Evolutionary conservation across 495 filamentous ascomycete species (phyloP).

Genomic region (Penicillium coprophilum): DNA sequence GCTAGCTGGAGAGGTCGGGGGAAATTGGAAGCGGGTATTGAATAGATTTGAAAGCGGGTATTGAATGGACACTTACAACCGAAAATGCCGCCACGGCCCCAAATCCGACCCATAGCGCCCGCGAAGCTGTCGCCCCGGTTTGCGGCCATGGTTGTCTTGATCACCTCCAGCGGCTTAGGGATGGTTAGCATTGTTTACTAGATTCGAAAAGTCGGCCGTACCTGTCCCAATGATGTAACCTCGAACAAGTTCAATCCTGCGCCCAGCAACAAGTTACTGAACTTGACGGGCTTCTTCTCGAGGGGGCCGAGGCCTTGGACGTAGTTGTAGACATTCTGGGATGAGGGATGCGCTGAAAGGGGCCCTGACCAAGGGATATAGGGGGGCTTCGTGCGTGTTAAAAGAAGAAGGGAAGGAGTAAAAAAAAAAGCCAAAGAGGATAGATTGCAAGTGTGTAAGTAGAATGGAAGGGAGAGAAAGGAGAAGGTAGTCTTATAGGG

Average conservation of each 20-base stretch:
- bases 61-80: slow-evolving; percentile 72
- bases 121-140: slow-evolving; percentile 87
- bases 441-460: slow-evolving; percentile 9
- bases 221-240: slow-evolving; percentile 85
- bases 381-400: slow-evolving; percentile 75
- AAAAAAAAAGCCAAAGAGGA: slow-evolving; percentile 13
- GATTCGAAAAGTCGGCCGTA: slow-evolving; percentile 33
- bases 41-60: slow-evolving; percentile 10
- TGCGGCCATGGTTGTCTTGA: slow-evolving; percentile 99
- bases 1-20: slow-evolving; percentile 24
- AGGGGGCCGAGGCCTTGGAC: slow-evolving; percentile 53
- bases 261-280: slow-evolving; percentile 95
- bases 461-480: slow-evolving; percentile 17
- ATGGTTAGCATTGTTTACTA: slow-evolving; percentile 20
- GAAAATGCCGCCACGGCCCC: slow-evolving; percentile 88
- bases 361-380: slow-evolving; percentile 92
- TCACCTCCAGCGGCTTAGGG: slow-evolving; percentile 85
- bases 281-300: slow-evolving; percentile 99
- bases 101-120: slow-evolving; percentile 79
- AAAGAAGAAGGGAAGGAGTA: slow-evolving; percentile 15
- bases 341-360: slow-evolving; percentile 53
- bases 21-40: slow-evolving; percentile 15
- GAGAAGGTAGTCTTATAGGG: slow-evolving; percentile 26
- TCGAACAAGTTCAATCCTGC: slow-evolving; percentile 98
- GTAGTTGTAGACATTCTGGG: slow-evolving; percentile 51